These are phyloP conservation scores for Fusarium bactridioides DNA, from an alignment of 2,329 filamentous ascomycete species.

Conservation along the genomic window DNA sequence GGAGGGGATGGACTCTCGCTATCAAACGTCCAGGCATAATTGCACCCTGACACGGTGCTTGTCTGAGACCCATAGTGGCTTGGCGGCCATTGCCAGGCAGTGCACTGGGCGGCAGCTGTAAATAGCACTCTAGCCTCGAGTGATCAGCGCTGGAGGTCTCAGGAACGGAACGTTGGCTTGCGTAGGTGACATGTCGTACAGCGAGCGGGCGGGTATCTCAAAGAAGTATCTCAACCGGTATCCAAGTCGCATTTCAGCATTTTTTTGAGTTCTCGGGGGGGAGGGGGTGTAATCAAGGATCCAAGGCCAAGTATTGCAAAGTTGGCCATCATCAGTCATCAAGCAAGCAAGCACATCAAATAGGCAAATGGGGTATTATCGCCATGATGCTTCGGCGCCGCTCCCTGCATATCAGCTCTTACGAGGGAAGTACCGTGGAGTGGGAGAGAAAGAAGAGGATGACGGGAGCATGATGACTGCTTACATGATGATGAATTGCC, in stretches of 20 bases:
- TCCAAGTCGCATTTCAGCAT: neutral
- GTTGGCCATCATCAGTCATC: slow-evolving; percentile 27
- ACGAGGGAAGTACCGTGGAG: slow-evolving; percentile 5
- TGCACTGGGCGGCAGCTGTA: slow-evolving; percentile 21
- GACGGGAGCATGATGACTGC: slow-evolving; percentile 26
- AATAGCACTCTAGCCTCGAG: slow-evolving; percentile 19
- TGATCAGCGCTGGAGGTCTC: slow-evolving; percentile 13
- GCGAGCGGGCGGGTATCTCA: neutral
- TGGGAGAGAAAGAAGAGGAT: neutral
- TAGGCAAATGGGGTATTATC: slow-evolving; percentile 8
- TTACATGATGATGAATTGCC: slow-evolving; percentile 28
- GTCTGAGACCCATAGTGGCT: slow-evolving; percentile 32
- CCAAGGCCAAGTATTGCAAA: slow-evolving; percentile 1
- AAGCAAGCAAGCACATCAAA: slow-evolving; percentile 23
- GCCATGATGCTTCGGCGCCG: slow-evolving; percentile 11
- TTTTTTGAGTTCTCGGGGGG: neutral
- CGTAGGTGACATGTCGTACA: slow-evolving; percentile 29
- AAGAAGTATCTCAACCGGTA: neutral
- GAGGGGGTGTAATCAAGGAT: neutral
- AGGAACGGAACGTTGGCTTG: slow-evolving; percentile 24
- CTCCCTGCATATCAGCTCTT: slow-evolving; percentile 40
- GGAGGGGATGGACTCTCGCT: neutral
- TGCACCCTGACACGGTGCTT: slow-evolving; percentile 10
- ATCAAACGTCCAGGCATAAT: slow-evolving; percentile 12
- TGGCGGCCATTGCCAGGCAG: slow-evolving; percentile 17